Percentiles rank a stretch among this genome's conserved stretches.
These are phyloP conservation scores for Isoetes taiwanensis DNA, from an alignment of 75 land plant species.

Conservation along the genomic window DNA sequence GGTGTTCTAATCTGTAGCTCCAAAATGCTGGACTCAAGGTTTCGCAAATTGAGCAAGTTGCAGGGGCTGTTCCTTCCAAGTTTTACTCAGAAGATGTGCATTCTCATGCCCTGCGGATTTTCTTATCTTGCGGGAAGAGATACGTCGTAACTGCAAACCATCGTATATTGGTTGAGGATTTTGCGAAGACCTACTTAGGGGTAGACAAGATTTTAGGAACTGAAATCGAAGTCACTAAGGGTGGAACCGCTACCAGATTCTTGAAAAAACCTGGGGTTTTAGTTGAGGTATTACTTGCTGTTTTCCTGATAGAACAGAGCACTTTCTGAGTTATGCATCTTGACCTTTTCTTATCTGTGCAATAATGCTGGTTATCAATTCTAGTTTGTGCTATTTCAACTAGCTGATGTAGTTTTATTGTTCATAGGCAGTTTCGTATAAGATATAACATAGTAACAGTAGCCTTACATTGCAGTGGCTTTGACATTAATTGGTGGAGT, in stretches of 20 bases:
- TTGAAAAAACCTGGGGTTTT: neutral
- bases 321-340: too few relatives aligned
- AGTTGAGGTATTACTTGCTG: too few relatives aligned
- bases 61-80: neutral
- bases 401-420: too few relatives aligned
- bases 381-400: too few relatives aligned
- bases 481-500: conserved; percentile 92
- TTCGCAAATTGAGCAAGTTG: neutral
- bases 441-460: too few relatives aligned
- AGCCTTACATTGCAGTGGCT: conserved; percentile 75
- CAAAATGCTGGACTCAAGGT: neutral
- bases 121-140: neutral
- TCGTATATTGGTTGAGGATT: conserved; percentile 2
- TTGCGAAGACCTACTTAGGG: neutral
- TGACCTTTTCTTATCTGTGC: too few relatives aligned
- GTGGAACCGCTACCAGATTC: neutral
- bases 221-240: conserved; percentile 1
- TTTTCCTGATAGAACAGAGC: too few relatives aligned
- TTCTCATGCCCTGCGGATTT: neutral
- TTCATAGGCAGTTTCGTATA: too few relatives aligned
- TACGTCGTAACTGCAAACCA: neutral
- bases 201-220: conserved; percentile 2
- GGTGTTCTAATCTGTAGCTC: too few relatives aligned
- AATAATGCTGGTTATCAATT: too few relatives aligned
- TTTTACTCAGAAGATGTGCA: conserved; percentile 6